Conservation (phyloP, 345 rosid species). For the Eucalyptus grandis region DNA sequence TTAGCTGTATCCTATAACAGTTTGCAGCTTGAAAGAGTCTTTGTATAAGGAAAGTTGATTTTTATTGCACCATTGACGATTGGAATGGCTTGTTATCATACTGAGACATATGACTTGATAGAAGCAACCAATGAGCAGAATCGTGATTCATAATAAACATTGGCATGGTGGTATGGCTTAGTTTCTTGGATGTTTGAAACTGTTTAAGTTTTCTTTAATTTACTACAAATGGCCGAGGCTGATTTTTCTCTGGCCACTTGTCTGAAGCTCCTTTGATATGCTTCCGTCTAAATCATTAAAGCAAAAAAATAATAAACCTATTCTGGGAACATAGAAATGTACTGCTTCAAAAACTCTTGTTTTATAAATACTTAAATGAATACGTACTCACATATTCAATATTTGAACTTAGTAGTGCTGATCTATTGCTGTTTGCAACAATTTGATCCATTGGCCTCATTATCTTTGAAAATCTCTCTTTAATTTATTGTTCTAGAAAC, state of each 20-base stretch:
- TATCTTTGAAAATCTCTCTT: neutral
- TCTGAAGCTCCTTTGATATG: neutral
- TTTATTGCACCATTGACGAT: neutral
- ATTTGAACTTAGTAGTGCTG: neutral
- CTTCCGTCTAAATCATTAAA: neutral
- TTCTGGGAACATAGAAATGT: neutral
- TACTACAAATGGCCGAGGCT: neutral
- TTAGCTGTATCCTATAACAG: neutral
- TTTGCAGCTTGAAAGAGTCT: neutral
- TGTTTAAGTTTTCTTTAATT: neutral
- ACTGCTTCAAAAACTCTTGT: neutral
- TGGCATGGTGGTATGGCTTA: neutral
- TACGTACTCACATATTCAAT: neutral
- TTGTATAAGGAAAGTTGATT: neutral
- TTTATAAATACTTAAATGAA: neutral
- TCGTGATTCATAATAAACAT: neutral
- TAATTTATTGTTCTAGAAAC: neutral
- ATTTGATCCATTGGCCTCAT: neutral
- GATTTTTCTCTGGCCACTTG: neutral
- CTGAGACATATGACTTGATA: neutral
- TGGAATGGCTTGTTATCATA: neutral
- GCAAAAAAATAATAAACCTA: neutral
- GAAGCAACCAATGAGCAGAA: neutral
- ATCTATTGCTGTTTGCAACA: neutral
- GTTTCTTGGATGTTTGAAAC: neutral